Percentiles rank a stretch among this genome's conserved stretches.
These are phyloP conservation scores for Hygrophorus pudorinus DNA, from an alignment of 768 basidiomycete species.

Conservation along the genomic window DNA sequence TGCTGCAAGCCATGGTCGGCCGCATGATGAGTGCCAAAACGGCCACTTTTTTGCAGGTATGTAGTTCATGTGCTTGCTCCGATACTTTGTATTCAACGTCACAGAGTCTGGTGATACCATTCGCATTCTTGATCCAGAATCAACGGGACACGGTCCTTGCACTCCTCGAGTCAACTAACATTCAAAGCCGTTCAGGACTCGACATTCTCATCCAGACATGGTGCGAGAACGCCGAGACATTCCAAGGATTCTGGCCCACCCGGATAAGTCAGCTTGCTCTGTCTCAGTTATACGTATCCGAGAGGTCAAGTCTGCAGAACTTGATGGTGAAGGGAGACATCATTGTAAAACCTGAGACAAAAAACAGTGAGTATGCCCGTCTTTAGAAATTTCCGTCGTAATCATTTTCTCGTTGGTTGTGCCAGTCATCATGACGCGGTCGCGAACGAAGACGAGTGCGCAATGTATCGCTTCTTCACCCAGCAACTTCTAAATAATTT, in stretches of 20 bases:
- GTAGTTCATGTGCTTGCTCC: slow-evolving; percentile 5
- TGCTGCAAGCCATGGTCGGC: slow-evolving; percentile 74
- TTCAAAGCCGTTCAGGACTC: slow-evolving; percentile 57
- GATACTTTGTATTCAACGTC: slow-evolving; percentile 2
- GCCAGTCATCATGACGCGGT: slow-evolving; percentile 94
- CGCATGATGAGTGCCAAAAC: slow-evolving; percentile 83
- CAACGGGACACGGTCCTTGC: slow-evolving; percentile 73
- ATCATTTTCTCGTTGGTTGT: slow-evolving; percentile 8
- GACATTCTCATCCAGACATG: slow-evolving; percentile 85
- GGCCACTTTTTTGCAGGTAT: slow-evolving; percentile 82
- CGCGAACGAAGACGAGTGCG: slow-evolving; percentile 79
- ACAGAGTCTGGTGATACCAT: slow-evolving; percentile 84
- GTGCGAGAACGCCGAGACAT: slow-evolving; percentile 91
- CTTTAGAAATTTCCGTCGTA: slow-evolving; percentile 1
- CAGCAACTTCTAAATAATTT: slow-evolving; percentile 4
- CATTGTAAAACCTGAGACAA: slow-evolving; percentile 71
- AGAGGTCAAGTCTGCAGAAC: slow-evolving; percentile 54
- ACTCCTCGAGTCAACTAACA: slow-evolving; percentile 59
- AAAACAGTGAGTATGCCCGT: slow-evolving; percentile 51
- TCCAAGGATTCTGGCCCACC: slow-evolving; percentile 92
- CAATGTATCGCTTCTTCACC: slow-evolving; percentile 14
- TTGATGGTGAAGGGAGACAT: slow-evolving; percentile 87
- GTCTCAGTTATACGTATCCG: slow-evolving; percentile 57
- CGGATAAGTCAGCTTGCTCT: slow-evolving; percentile 81
- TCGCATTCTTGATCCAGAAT: slow-evolving; percentile 86